Evolutionary conservation across 768 basidiomycete genomes (phyloP), one percentile per base, ranked within the genome.

Genomic region (Lentinula boryana): DNA sequence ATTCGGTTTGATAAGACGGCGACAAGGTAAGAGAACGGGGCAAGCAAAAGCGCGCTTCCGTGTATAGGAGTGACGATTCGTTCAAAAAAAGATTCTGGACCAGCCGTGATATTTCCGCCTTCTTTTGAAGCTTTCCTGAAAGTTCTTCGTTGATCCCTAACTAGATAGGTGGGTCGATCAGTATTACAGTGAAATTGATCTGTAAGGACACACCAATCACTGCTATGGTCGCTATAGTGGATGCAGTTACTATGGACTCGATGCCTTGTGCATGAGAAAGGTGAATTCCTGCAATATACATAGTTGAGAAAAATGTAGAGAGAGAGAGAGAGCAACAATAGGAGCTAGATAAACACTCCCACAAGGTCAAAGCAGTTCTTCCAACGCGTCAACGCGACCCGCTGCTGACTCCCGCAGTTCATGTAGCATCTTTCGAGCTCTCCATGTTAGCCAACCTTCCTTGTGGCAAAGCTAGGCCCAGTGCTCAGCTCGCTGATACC

Each of bases 21-120:
- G 10, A 58, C 44, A 23, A 71, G 66, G 56, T 73, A 76, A 3
- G 70, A 60, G 1, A 65, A 58, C 16, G 75, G 72, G 32, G 71
- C 66, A 44, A 68, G 41, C 44, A 69, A 31, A 13, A 61, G 51
- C 0, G 70, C 63, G 8, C 68, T 35, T 7, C 62, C 67, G 46
- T 74, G 74, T 31, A 71, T 36, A 4, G 72, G 70, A 15, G 69
- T 60, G 27, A 72, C 50, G 63, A 72, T n/a, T 57, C 66, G 70
- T 38, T 67, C 70, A 58, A 66, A n/a, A 66, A 68, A 21, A 5
- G 68, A 63, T 16, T 33, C 61, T 8, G 65, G 58, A 1, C 63
- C 2, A 18, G 62, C 31, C 56, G 33, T 69, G 40, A 69, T 60
- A 38, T 64, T 31, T 18, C 66, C 68, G 21, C 60, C 67, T 58